phyloP scores from a whole-genome alignment of 257 asterid species.

The Nicotiana tomentosiformis region DNA sequence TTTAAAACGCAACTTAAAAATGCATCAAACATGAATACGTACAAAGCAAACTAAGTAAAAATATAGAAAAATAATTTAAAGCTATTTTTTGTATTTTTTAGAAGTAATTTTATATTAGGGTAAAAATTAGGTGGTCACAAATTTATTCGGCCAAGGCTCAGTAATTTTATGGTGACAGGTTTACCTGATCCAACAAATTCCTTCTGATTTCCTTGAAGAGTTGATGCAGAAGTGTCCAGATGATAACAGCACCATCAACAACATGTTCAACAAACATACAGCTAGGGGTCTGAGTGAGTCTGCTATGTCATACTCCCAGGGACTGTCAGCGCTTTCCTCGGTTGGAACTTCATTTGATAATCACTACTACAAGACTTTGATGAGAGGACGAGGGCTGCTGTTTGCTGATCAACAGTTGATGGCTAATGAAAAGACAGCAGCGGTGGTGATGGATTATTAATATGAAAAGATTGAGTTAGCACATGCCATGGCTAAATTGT shows the following conservation, averaged over 20 bases:
- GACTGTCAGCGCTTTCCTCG: constrained; percentile 2
- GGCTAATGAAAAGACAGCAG: constrained; percentile 22
- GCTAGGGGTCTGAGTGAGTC: background rate
- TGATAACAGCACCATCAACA: background rate
- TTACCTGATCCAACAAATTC: background rate
- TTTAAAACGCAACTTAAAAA: no score
- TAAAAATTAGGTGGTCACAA: no score
- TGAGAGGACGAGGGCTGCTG: constrained; percentile 25
- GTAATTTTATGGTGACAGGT: background rate
- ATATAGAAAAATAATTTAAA: no score
- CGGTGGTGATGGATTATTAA: constrained; percentile 10
- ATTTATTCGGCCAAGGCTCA: no score
- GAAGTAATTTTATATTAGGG: no score
- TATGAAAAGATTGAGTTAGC: no score
- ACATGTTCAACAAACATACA: background rate
- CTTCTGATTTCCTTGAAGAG: background rate
- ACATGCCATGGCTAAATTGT: constrained; percentile 23
- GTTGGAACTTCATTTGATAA: constrained; percentile 13
- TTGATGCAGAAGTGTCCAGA: background rate
- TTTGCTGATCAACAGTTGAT: constrained; percentile 31
- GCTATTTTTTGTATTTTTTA: no score
- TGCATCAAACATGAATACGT: no score
- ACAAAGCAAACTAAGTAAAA: no score
- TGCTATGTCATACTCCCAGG: constrained; percentile 11
- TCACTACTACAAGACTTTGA: constrained; percentile 20